phyloP scores from a whole-genome alignment of 1,139 yeast genomes.

The Saccharomyces hybrid region DNA sequence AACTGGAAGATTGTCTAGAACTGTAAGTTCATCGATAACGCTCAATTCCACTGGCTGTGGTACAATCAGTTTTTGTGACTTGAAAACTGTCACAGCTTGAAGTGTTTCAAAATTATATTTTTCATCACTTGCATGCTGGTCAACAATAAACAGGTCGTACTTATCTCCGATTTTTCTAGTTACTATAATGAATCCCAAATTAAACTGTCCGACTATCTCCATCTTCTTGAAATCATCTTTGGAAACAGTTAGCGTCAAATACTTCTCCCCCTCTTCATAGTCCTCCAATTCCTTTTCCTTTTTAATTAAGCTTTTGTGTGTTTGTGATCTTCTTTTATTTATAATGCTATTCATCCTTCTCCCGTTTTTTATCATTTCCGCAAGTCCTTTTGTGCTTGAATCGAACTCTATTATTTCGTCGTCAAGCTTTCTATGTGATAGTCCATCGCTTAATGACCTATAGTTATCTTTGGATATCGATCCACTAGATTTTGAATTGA shows the following conservation, averaged over 20 bases:
- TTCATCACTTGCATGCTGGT: constrained; percentile 97
- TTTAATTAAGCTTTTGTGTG: not conserved
- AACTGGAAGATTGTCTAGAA: constrained; percentile 48
- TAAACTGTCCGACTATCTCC: constrained; percentile 87
- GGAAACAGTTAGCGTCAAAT: constrained; percentile 46
- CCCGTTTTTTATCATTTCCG: not conserved
- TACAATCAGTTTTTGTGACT: constrained; percentile 61
- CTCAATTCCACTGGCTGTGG: constrained; percentile 62
- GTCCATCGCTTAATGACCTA: not conserved
- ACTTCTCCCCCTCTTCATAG: constrained; percentile 47
- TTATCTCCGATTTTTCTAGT: constrained; percentile 37
- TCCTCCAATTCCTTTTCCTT: constrained; percentile 30
- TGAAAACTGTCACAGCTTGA: constrained; percentile 47
- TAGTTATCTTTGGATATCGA: not conserved
- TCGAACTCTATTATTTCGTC: not conserved
- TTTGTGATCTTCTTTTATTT: constrained; percentile 2
- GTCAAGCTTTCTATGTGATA: not conserved
- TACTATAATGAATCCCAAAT: constrained; percentile 80
- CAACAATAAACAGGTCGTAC: constrained; percentile 72
- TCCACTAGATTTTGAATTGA: not conserved
- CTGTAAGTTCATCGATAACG: constrained; percentile 67
- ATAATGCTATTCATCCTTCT: not conserved
- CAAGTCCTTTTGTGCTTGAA: not conserved
- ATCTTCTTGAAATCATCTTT: constrained; percentile 61
- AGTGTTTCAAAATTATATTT: constrained; percentile 79